Evolutionary conservation across 352 stramenopile species (phyloP), one percentile per base, ranked within the genome.

Genomic region (Phytophthora fragariae): DNA sequence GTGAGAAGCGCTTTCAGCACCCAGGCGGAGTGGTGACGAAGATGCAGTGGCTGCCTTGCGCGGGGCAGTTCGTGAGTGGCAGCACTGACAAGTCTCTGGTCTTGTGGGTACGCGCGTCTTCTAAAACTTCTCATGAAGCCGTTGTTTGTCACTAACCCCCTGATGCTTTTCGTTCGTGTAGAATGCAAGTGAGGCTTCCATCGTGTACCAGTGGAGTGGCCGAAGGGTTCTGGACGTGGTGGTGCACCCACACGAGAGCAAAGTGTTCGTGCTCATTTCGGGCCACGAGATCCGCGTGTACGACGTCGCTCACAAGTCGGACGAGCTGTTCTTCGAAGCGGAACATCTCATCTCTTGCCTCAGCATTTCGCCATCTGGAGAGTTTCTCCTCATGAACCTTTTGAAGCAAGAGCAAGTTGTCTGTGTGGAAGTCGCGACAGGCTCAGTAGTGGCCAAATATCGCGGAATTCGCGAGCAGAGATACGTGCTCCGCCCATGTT

Each of bases 51-150:
- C 47, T 92, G 24, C 82, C 86, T 1, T 72, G 80, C 62, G 84
- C 80, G 2, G 70, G 76, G 15, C 81, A 92, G 33, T 94, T 95
- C 60, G 65, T 94, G 15, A 92, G 80, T 62, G 86, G 85, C 1
- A 95, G 85, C 47, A 70, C 84, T 0, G 84, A 95, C 44, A 93
- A 93, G 29, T 92, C 85, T 11, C 76, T 95, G 11, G 63, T 94
- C 35, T 50, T 95, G 21, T 94, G 88, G 88, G 88, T 95, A 80
- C n/a, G 81, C 29, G 3, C 41, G 5, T 15, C 33, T n/a, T 15
- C 8, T 14, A 52, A 14, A 21, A 12, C 44, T 52, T 52, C 9
- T 14, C 8, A 41, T 29, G 35, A 33, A 2, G 44, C 47, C 11
- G 49, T 31, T 31, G 6, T 33, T 24, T 39, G 7, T 24, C 50